Evolutionary conservation across 495 filamentous ascomycete genomes (phyloP).

Genomic region (Penicillium robsamsonii): DNA sequence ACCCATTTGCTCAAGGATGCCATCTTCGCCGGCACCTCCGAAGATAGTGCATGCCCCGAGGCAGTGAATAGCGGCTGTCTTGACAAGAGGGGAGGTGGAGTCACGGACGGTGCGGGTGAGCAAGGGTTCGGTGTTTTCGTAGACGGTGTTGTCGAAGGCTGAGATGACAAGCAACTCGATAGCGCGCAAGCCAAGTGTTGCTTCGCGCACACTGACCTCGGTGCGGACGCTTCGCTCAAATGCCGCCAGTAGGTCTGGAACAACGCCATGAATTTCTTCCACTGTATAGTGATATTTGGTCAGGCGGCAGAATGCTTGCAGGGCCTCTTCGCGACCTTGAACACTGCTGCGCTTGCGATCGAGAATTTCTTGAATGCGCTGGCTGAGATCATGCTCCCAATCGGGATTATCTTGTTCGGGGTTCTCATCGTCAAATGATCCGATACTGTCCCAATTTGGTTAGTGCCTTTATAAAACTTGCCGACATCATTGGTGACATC

Average conservation of each 20-base stretch:
- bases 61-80: conserved; percentile 72
- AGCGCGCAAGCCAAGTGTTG: conserved; percentile 67
- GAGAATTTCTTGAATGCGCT: conserved; percentile 75
- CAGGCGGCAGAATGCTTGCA: conserved; percentile 67
- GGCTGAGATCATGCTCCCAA: conserved; percentile 66
- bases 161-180: conserved; percentile 76
- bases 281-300: conserved; percentile 70
- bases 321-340: conserved; percentile 73
- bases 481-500: conserved; percentile 31
- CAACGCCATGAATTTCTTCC: conserved; percentile 60
- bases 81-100: conserved; percentile 60
- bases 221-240: conserved; percentile 71
- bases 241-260: conserved; percentile 65
- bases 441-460: conserved; percentile 24
- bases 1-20: conserved; percentile 73
- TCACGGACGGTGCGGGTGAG: conserved; percentile 73
- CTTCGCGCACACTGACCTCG: conserved; percentile 71
- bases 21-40: conserved; percentile 70
- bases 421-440: conserved; percentile 61
- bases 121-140: conserved; percentile 58
- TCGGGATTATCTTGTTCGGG: conserved; percentile 54
- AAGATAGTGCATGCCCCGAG: conserved; percentile 72
- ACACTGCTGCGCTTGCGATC: conserved; percentile 83
- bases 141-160: conserved; percentile 65
- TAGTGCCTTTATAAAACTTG: conserved; percentile 12